Evolutionary conservation across 2,329 filamentous ascomycete species (phyloP).

Genomic region (Fusarium sarcochroum): DNA sequence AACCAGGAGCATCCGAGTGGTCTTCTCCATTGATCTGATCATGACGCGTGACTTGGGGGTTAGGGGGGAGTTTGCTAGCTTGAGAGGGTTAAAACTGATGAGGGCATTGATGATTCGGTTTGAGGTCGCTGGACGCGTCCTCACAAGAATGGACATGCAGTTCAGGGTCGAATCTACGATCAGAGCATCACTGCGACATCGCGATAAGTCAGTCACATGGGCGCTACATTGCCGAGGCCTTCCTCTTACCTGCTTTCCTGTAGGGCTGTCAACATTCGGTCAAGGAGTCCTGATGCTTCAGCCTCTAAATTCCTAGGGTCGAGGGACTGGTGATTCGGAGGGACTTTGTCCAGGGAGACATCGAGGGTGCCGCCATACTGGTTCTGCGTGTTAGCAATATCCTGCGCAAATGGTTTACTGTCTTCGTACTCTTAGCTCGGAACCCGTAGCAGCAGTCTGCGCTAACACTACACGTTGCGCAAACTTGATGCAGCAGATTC

Average conservation of each 20-base stretch:
- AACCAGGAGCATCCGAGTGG: slow-evolving; percentile 84
- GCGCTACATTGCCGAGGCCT: neutral
- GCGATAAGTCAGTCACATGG: slow-evolving; percentile 17
- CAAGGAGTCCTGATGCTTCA: slow-evolving; percentile 90
- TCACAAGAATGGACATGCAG: slow-evolving; percentile 84
- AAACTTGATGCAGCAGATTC: slow-evolving; percentile 97
- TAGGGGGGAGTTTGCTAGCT: slow-evolving; percentile 81
- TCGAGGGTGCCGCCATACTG: slow-evolving; percentile 71
- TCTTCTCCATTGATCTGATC: slow-evolving; percentile 95
- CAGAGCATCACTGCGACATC: slow-evolving; percentile 78
- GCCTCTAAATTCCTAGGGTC: slow-evolving; percentile 88
- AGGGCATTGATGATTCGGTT: slow-evolving; percentile 89
- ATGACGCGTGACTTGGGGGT: slow-evolving; percentile 85
- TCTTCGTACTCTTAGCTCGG: slow-evolving; percentile 80
- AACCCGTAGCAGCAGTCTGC: slow-evolving; percentile 86
- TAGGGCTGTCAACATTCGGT: slow-evolving; percentile 86
- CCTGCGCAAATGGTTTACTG: neutral
- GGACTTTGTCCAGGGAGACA: slow-evolving; percentile 88
- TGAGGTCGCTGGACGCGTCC: slow-evolving; percentile 83
- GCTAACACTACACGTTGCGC: slow-evolving; percentile 92
- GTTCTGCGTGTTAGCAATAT: slow-evolving; percentile 30
- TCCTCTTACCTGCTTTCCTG: slow-evolving; percentile 83
- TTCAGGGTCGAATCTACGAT: slow-evolving; percentile 94
- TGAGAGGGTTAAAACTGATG: slow-evolving; percentile 92
- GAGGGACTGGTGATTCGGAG: slow-evolving; percentile 84